Base-by-base conservation (phyloP, 768 basidiomycete species). In the Suillus plorans region DNA sequence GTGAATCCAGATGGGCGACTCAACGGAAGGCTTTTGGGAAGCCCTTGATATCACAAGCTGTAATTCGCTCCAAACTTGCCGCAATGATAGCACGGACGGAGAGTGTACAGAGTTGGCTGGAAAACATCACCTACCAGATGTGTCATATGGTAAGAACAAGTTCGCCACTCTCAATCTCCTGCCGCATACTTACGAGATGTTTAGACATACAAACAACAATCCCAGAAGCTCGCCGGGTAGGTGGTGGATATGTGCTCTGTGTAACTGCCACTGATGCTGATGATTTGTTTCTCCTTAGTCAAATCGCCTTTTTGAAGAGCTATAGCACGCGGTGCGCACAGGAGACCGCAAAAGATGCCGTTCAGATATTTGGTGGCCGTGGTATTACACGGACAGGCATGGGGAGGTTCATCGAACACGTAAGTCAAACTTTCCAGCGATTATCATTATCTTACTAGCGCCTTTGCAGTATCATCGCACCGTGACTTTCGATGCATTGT, bases 21-120 rank as follows among this genome's bases (percentile, higher is more conserved):
- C 94, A 97, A 74, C 88, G 96, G 49, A 90, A 93, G 71, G 95
- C 94, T 10, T 97, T 97, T 70, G 96, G 95, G 60, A 95, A 92
- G 76, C 93, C 90, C 4, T 79, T 97, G 49, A 85, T 86, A 67
- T 85, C 90, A 4, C 91, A 94, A 72, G 86, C 95, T 0, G 91
- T 98, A 64, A 92, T 99, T 70, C 88, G 96, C 25, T 79, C 86
- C 52, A 97, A 95, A 81, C 77, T 99, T 56, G 95, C 95, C 4
- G 81, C 73, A 7, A 99, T 99, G 94, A 95, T 97, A 62, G 84
- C 92, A 37, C 88, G 92, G 44, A 82, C 89, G 37, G 94, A 96
- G 74, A 85, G 88, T 34, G 85, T 85, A 12, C 95, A 95, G 71
- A 84, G 81, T n/a, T 95, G 92, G 93, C 78, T 95, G 20, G 94